These are phyloP conservation scores for Ballota nigra DNA, from an alignment of 257 asterid species.

Conservation along the genomic window DNA sequence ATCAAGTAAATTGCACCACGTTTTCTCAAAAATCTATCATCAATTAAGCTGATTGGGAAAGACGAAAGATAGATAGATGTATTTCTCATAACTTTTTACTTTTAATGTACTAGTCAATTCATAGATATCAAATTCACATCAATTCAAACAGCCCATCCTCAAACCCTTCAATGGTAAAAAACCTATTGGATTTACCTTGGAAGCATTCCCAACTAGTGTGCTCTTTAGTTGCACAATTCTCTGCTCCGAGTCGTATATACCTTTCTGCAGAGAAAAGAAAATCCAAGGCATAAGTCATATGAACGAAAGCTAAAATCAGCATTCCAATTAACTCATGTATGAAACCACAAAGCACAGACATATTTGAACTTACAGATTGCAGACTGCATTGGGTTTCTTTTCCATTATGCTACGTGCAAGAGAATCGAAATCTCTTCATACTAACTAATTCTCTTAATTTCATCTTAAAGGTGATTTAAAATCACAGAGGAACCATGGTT, in stretches of 20 bases:
- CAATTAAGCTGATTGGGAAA: not conserved
- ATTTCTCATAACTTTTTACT: not conserved
- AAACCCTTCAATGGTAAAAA: too few relatives aligned
- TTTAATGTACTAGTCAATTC: too few relatives aligned
- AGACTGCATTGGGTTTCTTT: not conserved
- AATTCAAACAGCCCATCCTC: not conserved
- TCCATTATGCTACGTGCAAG: not conserved
- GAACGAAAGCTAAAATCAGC: not conserved
- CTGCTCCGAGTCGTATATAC: conserved; percentile 43
- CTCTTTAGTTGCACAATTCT: conserved; percentile 53
- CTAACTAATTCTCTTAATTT: not conserved
- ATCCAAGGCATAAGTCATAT: not conserved
- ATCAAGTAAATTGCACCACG: not conserved
- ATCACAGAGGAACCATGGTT: not conserved
- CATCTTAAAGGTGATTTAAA: not conserved
- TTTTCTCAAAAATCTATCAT: not conserved
- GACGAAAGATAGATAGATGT: not conserved
- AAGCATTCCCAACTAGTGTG: conserved; percentile 62
- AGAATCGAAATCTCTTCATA: not conserved
- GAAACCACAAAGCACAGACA: not conserved
- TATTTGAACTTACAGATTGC: not conserved
- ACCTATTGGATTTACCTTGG: conserved; percentile 45
- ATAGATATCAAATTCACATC: not conserved
- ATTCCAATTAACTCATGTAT: not conserved
- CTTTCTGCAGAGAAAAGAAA: conserved; percentile 39